phyloP scores from a whole-genome alignment of 108 stramenopile species.

The Craspedostauros australis region DNA sequence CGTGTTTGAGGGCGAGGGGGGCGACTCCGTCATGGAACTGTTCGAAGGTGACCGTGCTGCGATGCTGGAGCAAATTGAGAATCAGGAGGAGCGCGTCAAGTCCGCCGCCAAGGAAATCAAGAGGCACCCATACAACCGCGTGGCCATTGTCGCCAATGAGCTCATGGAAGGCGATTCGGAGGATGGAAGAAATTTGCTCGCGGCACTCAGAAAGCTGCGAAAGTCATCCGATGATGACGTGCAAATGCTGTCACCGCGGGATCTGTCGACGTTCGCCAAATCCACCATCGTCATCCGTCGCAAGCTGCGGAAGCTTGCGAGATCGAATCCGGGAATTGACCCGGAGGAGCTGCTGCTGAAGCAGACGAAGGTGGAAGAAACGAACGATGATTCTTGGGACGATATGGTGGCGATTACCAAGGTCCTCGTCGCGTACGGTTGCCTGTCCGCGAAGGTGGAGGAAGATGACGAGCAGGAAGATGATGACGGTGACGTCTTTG shows the following conservation, averaged over 20 bases:
- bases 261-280: constrained; percentile 36
- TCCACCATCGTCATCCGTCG: constrained; percentile 30
- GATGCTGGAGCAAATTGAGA: constrained; percentile 44
- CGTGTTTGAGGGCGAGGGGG: constrained; percentile 1
- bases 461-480: constrained; percentile 5
- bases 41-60: constrained; percentile 30
- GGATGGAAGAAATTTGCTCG: constrained; percentile 8
- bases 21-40: constrained; percentile 13
- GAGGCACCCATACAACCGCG: constrained; percentile 34
- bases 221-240: constrained; percentile 7
- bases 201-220: constrained; percentile 14
- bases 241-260: constrained; percentile 21
- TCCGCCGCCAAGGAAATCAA: constrained; percentile 41
- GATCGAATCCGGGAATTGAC: constrained; percentile 27
- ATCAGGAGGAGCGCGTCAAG: constrained; percentile 44
- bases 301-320: constrained; percentile 32
- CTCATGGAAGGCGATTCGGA: constrained; percentile 34
- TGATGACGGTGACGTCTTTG: no score
- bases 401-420: constrained; percentile 65
- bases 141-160: constrained; percentile 51
- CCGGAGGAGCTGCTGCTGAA: constrained; percentile 5
- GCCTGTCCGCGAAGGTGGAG: constrained; percentile 21
- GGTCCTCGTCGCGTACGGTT: constrained; percentile 63
- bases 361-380: constrained; percentile 18
- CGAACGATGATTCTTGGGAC: constrained; percentile 57